phyloP scores from a whole-genome alignment of 768 basidiomycete genomes.

The Panaeolus papilionaceus region DNA sequence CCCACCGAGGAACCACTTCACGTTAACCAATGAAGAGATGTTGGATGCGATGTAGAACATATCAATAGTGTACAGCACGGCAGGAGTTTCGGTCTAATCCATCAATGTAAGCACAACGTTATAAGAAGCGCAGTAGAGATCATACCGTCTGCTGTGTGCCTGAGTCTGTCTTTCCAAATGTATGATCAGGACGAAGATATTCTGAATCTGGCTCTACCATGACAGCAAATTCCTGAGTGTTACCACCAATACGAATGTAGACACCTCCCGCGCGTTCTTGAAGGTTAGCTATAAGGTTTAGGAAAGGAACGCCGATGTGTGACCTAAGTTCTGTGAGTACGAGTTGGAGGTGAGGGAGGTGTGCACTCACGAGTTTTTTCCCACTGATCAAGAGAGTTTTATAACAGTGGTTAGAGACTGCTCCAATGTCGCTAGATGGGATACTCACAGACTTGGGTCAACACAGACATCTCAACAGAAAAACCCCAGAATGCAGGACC shows the following conservation, averaged over 20 bases:
- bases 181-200: conserved; percentile 45
- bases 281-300: conserved; percentile 78
- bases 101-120: not conserved
- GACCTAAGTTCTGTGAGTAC: conserved; percentile 41
- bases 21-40: conserved; percentile 61
- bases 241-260: conserved; percentile 75
- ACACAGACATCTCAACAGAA: conserved; percentile 78
- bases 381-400: conserved; percentile 43
- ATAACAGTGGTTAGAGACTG: conserved; percentile 12
- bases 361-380: conserved; percentile 52
- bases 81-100: conserved; percentile 63
- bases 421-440: conserved; percentile 23
- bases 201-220: conserved; percentile 46
- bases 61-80: conserved; percentile 67
- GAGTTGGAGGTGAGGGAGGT: conserved; percentile 20
- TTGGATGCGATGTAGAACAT: conserved; percentile 71
- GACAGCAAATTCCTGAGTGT: conserved; percentile 73
- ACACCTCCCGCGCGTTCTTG: conserved; percentile 65
- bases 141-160: conserved; percentile 30
- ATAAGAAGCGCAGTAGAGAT: not conserved
- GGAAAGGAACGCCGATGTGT: conserved; percentile 62
- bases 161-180: conserved; percentile 33
- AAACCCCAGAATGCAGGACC: conserved; percentile 68
- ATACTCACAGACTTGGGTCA: conserved; percentile 63
- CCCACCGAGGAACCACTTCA: conserved; percentile 63